These are phyloP conservation scores for Sarcodon aspratus DNA, from an alignment of 768 basidiomycete species.

Conservation along the genomic window DNA sequence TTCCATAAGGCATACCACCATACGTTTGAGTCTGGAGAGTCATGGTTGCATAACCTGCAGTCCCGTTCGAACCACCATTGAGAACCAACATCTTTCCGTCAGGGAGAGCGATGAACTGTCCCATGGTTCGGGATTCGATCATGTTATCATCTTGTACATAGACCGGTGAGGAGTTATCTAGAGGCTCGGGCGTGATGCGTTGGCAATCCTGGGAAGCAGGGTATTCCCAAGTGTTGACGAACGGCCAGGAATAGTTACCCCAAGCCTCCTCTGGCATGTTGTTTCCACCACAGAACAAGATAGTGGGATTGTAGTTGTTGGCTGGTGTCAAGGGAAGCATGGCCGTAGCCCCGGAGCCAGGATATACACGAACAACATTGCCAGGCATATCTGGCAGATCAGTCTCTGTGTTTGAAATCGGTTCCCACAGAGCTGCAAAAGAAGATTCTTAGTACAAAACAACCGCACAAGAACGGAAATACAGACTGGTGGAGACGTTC, in stretches of 20 bases:
- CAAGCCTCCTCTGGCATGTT: slow-evolving; percentile 63
- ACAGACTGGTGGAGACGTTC: slow-evolving; percentile 54
- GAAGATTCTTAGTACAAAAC: no score
- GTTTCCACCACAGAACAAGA: slow-evolving; percentile 87
- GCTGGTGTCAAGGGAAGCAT: slow-evolving; percentile 88
- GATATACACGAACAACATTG: slow-evolving; percentile 72
- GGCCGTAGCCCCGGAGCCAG: slow-evolving; percentile 77
- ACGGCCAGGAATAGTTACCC: slow-evolving; percentile 69
- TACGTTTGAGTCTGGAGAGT: slow-evolving; percentile 22
- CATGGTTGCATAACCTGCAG: slow-evolving; percentile 69
- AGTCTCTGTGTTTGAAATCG: slow-evolving; percentile 42
- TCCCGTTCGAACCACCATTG: slow-evolving; percentile 79
- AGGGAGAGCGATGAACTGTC: slow-evolving; percentile 79
- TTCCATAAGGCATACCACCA: slow-evolving; percentile 52
- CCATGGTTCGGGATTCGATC: slow-evolving; percentile 79
- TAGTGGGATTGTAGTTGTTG: slow-evolving; percentile 77
- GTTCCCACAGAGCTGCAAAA: slow-evolving; percentile 30
- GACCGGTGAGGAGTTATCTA: slow-evolving; percentile 43
- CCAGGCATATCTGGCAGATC: slow-evolving; percentile 64
- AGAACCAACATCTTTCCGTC: slow-evolving; percentile 69
- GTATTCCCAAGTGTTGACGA: slow-evolving; percentile 61
- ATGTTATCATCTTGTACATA: slow-evolving; percentile 71
- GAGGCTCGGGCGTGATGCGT: slow-evolving; percentile 78
- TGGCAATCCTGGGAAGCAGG: slow-evolving; percentile 68
- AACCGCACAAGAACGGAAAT: no score